Evolutionary conservation across 345 rosid genomes (phyloP), one percentile per base, ranked within the genome.

Genomic region (Eucalyptus pauciflora): DNA sequence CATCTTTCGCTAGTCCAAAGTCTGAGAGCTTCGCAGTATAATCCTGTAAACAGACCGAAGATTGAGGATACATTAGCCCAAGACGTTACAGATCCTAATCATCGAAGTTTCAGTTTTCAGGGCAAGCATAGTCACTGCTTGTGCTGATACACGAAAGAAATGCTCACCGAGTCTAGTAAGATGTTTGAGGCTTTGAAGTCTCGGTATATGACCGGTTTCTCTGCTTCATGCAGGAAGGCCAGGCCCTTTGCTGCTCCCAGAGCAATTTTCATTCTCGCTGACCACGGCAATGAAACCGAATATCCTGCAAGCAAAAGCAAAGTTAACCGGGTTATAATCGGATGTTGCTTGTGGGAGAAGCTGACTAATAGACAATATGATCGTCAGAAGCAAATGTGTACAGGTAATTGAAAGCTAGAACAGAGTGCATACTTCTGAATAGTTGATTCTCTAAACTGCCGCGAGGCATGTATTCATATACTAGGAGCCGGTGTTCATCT

Each of bases 371-470:
- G 48, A 13, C 85, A 41, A 20, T 11, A 22, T 45, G 29, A 45
- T 76, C 29, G 24, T 76, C 22, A 20, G 29, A 76, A 76, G 85
- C 85, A 20, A 41, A 22, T 76, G 11, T 6, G 85, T 43, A 3
- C 85, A 41, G 85, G 1, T 20, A 22, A 76, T 41, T 41, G 48
- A 76, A 76, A 76, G 29, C 85, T 22, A 76, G 48, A 76, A 20
- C 48, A 4, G 81, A 50, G 86, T 79, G 88, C 95, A 88, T 89
- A 97, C 99, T 94, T 95, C 98, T 93, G 58, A 97, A 97, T 7
- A 97, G 94, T 86, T 97, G 99, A 88, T 96, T 95, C 92, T 97
- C 99, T 89, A 97, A 92, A 94, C 98, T 97, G 87, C 99, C 99
- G 10, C 99, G 92, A 25, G 99, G 97, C 99, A 97, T 97, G 86